Percentiles rank a stretch among this genome's conserved stretches.
phyloP scores from a whole-genome alignment of 768 basidiomycete species.

The Dendrothele bispora region DNA sequence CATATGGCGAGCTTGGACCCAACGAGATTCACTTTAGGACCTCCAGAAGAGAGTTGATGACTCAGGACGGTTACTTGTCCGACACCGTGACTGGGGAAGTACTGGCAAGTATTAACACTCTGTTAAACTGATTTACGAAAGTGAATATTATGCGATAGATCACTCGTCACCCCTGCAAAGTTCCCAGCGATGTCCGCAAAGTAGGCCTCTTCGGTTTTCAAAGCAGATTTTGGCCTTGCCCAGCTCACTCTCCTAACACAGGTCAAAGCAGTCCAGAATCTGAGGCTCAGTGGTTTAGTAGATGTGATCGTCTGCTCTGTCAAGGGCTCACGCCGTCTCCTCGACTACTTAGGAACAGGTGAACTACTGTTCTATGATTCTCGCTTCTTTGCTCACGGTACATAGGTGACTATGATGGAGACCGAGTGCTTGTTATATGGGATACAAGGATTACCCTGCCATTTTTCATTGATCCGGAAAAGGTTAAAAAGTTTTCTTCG shows the following conservation, averaged over 20 bases:
- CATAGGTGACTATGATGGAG: conserved; percentile 72
- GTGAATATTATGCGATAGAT: conserved; percentile 33
- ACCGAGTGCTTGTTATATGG: conserved; percentile 59
- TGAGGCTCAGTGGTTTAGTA: conserved; percentile 44
- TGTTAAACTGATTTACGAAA: not conserved
- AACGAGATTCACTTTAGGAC: conserved; percentile 61
- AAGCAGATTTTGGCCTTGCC: conserved; percentile 20
- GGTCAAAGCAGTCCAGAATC: conserved; percentile 57
- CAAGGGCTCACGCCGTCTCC: conserved; percentile 51
- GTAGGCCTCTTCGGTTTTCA: conserved; percentile 26
- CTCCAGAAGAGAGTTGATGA: conserved; percentile 41
- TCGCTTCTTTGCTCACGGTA: not conserved
- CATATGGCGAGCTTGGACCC: conserved; percentile 45
- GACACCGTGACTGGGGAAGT: conserved; percentile 59
- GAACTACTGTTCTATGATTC: not conserved
- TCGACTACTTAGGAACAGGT: conserved; percentile 69
- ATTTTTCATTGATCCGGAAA: conserved; percentile 63
- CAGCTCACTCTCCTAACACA: conserved; percentile 28
- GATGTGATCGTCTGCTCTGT: conserved; percentile 65
- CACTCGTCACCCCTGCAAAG: conserved; percentile 67
- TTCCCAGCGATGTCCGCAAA: conserved; percentile 68
- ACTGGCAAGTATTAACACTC: conserved; percentile 35
- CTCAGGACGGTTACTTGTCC: conserved; percentile 40
- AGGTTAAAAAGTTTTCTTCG: conserved; percentile 42
- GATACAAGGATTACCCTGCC: conserved; percentile 50